Evolutionary conservation across 352 stramenopile species (phyloP), one percentile per base, ranked within the genome.

Genomic region (Blastocystis sp.): DNA sequence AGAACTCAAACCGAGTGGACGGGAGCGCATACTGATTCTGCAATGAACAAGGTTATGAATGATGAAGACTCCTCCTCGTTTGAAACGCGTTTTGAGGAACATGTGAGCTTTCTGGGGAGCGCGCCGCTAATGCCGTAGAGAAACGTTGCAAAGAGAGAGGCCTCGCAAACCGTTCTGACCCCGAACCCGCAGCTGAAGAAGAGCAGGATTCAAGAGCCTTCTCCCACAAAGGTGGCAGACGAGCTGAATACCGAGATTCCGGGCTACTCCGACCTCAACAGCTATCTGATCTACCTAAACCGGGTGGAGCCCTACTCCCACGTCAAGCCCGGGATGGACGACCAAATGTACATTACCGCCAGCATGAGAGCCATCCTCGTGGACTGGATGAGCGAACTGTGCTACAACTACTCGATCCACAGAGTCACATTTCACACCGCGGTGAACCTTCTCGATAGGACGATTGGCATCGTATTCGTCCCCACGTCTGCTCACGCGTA

Each of bases 361-460:
- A 64, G 89, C 19, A 90, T 90, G 89, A 52, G 89, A 60, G 86
- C 89, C 21, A 89, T 90, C 5, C 61, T 90, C 3, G 88, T 90
- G 19, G 89, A 90, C 38, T 90, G 89, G 89, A 89, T 90, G 81
- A 79, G 88, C 10, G 89, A 90, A 62, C 65, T 91, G 65, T 88
- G 81, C 40, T 88, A 89, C 59, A 82, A 91, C 53, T 91, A 89
- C 66, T 74, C 80, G 3, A 76, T 91, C 45, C 81, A 88, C 1
- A 89, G 88, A 21, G 74, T 89, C 28, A 79, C 80, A 34, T 84
- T 91, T 34, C 89, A 91, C 89, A 59, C 81, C 17, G 45, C 69
- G 4, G 89, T 91, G 38, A 80, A 78, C 3, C 23, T 86, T 38
- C 70, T 91, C 45, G 89, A 91, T 62, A 69, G 88, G 48, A 90